phyloP scores from a whole-genome alignment of 768 basidiomycete species.

The Agrocybe praecox region DNA sequence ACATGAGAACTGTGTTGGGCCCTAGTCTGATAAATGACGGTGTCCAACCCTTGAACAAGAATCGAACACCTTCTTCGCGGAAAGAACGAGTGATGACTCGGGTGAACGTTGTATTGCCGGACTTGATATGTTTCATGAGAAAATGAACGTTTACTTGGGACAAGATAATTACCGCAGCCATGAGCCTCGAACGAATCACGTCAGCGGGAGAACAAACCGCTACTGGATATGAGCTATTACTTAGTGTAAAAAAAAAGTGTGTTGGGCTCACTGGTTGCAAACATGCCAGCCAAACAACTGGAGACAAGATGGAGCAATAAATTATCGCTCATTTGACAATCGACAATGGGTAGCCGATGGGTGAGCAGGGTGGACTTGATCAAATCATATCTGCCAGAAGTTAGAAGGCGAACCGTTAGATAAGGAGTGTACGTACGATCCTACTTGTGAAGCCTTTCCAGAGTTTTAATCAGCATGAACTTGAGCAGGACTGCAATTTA shows the following conservation, averaged over 20 bases:
- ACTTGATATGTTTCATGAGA: slow-evolving; percentile 36
- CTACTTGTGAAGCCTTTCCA: slow-evolving; percentile 74
- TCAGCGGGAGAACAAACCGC: slow-evolving; percentile 82
- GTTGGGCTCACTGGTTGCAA: slow-evolving; percentile 67
- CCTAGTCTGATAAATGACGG: slow-evolving; percentile 85
- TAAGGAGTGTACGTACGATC: slow-evolving; percentile 59
- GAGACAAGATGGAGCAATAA: slow-evolving; percentile 67
- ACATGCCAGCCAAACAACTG: slow-evolving; percentile 70
- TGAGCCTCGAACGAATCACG: slow-evolving; percentile 74
- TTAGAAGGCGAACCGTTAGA: background rate
- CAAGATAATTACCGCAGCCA: slow-evolving; percentile 62
- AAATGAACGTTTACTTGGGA: background rate
- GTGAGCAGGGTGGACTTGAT: slow-evolving; percentile 65
- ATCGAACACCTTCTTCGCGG: slow-evolving; percentile 72
- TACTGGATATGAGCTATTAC: slow-evolving; percentile 27
- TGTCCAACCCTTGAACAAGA: slow-evolving; percentile 89
- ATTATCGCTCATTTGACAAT: slow-evolving; percentile 67
- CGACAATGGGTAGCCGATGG: slow-evolving; percentile 51
- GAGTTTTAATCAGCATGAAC: background rate
- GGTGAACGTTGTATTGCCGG: slow-evolving; percentile 43
- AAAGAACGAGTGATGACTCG: slow-evolving; percentile 62
- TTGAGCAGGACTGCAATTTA: slow-evolving; percentile 13
- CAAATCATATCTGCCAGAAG: slow-evolving; percentile 65
- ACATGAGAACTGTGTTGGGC: slow-evolving; percentile 83
- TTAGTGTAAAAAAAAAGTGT: background rate